Evolutionary conservation across 75 land plant genomes (phyloP).

Genomic region (Gnetum montanum): DNA sequence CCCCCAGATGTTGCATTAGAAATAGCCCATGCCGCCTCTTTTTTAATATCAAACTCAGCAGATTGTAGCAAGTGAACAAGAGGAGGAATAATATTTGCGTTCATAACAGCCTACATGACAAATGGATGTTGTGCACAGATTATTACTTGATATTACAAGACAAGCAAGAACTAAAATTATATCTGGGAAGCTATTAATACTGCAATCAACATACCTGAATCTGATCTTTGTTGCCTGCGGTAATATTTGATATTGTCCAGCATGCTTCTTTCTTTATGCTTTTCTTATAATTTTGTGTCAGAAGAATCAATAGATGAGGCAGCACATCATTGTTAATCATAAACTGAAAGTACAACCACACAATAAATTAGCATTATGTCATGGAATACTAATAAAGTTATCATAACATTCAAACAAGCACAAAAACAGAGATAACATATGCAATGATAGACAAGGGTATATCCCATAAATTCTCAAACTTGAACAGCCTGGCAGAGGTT

Average conservation of each 20-base stretch:
- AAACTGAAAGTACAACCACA: slow-evolving; percentile 16
- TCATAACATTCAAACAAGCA: too few species aligned
- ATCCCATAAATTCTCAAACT: too few species aligned
- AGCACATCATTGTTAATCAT: slow-evolving; percentile 39
- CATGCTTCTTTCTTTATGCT: slow-evolving; percentile 56
- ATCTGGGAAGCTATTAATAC: too few species aligned
- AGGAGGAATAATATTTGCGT: slow-evolving; percentile 47
- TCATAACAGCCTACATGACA: slow-evolving; percentile 55
- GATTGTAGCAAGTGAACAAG: slow-evolving; percentile 29
- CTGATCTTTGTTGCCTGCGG: slow-evolving; percentile 53
- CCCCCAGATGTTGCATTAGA: slow-evolving; percentile 58
- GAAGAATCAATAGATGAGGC: slow-evolving; percentile 26
- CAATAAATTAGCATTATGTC: background rate
- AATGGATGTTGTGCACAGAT: background rate
- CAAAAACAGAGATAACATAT: slow-evolving; percentile 1
- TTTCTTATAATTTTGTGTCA: slow-evolving; percentile 36
- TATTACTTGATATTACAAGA: too few species aligned
- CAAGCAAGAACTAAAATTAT: too few species aligned
- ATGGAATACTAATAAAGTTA: too few species aligned
- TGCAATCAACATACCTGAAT: slow-evolving; percentile 44
- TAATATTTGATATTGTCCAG: slow-evolving; percentile 54
- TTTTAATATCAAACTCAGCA: slow-evolving; percentile 55
- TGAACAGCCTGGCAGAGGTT: too few species aligned
- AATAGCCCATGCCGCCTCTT: slow-evolving; percentile 64
- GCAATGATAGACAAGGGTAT: too few species aligned